These are phyloP conservation scores for Colletotrichum destructivum DNA, from an alignment of 2,329 filamentous ascomycete species.

Conservation along the genomic window DNA sequence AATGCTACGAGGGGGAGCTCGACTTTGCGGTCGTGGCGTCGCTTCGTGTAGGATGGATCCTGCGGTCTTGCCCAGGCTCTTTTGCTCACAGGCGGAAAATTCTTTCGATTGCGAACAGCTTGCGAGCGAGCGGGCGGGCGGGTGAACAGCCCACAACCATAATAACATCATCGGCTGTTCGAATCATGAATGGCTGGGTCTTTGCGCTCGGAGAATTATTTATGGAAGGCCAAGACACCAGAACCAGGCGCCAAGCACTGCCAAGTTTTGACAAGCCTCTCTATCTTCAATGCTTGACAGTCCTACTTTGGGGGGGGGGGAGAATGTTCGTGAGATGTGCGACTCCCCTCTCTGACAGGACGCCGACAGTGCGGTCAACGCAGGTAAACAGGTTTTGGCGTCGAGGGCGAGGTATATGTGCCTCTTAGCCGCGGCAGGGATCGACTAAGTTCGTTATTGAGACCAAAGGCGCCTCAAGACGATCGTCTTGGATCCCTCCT, in stretches of 20 bases:
- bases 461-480: slow-evolving; percentile 35
- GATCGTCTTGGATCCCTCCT: background rate
- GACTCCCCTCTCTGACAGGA: background rate
- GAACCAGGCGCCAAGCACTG: slow-evolving; percentile 33
- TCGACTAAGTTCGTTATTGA: slow-evolving; percentile 16
- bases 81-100: no score
- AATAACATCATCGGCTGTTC: no score
- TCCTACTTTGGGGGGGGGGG: background rate
- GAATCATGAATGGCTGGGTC: no score
- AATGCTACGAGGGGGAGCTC: background rate
- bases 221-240: slow-evolving; percentile 9
- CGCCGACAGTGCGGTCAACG: slow-evolving; percentile 17
- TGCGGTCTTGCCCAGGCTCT: background rate
- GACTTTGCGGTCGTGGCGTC: background rate
- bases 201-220: slow-evolving; percentile 18
- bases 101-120: background rate
- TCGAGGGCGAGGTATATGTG: background rate
- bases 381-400: slow-evolving; percentile 27
- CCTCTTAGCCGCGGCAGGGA: background rate
- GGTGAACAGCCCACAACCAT: background rate
- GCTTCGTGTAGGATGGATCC: background rate
- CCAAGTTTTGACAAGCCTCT: slow-evolving; percentile 16
- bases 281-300: slow-evolving; percentile 23
- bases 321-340: slow-evolving; percentile 16
- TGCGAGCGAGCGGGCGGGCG: background rate